Base-by-base conservation (phyloP, 1,284 basidiomycete genomes). In the Ceratorhiza oryzae-sativae region DNA sequence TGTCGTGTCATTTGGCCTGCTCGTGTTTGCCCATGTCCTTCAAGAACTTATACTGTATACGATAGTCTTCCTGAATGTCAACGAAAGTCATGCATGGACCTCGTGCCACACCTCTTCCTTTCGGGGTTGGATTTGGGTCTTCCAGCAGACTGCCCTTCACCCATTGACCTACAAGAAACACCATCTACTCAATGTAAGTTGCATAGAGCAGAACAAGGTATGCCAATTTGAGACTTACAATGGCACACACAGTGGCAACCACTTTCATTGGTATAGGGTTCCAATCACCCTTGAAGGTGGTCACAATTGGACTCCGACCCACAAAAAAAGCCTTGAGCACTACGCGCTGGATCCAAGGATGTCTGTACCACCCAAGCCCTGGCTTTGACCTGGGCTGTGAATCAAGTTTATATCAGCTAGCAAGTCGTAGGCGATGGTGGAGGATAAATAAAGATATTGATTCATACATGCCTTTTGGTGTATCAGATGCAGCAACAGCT, bases 241-340 rank as follows among this genome's bases (percentile, higher is more conserved):
- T 49, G 48, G 48, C 48, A 25, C 48, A 49, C 18, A 49, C 18
- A n/a, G n/a, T 8, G 23, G 48, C 18, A 49, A 49, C 48, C n/a
- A 25, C 48, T n/a, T n/a, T 49, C 48, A 25, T 49, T n/a, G 48
- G 48, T n/a, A 49, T n/a, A n/a, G 48, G 48, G 48, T 49, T 49
- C n/a, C 18, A 49, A n/a, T n/a, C 23, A 6, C n/a, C 48, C n/a
- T n/a, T n/a, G 48, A 49, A 49, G n/a, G 6, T 49, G 18, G 23
- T 49, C 48, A n/a, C 48, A 25, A 49, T 49, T n/a, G 48, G 48
- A 49, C n/a, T n/a, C 8, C 48, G 48, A n/a, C 48, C 48, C 48
- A 25, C 23, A 25, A 49, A 49, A 25, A 49, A 49, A n/a, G 48
- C 48, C n/a, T 49, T 25, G 48, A n/a, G 23, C n/a, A 49, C 48